Conservation (phyloP, 129 eudicot species). For the Logfia minima region DNA sequence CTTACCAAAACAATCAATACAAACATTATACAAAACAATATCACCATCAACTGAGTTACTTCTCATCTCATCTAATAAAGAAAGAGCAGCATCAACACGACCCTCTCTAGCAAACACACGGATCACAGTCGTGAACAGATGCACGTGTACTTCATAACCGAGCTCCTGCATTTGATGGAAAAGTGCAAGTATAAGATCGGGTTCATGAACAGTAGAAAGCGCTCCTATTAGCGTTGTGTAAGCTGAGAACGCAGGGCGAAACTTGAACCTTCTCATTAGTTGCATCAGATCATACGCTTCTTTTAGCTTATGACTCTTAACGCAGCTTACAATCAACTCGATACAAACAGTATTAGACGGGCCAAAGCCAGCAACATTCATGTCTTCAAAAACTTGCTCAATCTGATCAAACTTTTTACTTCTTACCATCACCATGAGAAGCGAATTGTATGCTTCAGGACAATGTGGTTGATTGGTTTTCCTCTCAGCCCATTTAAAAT, state of each 20-base stretch:
- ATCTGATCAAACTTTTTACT: slow-evolving; percentile 53
- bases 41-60: slow-evolving; percentile 64
- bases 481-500: slow-evolving; percentile 76
- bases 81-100: slow-evolving; percentile 67
- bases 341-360: slow-evolving; percentile 57
- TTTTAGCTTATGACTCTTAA: slow-evolving; percentile 55
- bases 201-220: slow-evolving; percentile 49
- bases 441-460: slow-evolving; percentile 74
- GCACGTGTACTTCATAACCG: slow-evolving; percentile 81
- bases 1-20: slow-evolving; percentile 89
- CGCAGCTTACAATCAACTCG: slow-evolving; percentile 60
- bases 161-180: slow-evolving; percentile 91
- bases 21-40: slow-evolving; percentile 87
- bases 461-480: slow-evolving; percentile 53
- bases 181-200: slow-evolving; percentile 68
- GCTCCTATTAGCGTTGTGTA: slow-evolving; percentile 90
- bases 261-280: slow-evolving; percentile 79
- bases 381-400: slow-evolving; percentile 71
- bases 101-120: slow-evolving; percentile 74
- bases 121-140: slow-evolving; percentile 78
- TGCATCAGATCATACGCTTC: slow-evolving; percentile 72
- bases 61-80: slow-evolving; percentile 81
- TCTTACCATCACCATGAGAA: slow-evolving; percentile 72
- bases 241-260: slow-evolving; percentile 92
- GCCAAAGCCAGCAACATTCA: slow-evolving; percentile 80